These are phyloP conservation scores for Tricholoma sp. DNA, from an alignment of 768 basidiomycete species.

Conservation along the genomic window DNA sequence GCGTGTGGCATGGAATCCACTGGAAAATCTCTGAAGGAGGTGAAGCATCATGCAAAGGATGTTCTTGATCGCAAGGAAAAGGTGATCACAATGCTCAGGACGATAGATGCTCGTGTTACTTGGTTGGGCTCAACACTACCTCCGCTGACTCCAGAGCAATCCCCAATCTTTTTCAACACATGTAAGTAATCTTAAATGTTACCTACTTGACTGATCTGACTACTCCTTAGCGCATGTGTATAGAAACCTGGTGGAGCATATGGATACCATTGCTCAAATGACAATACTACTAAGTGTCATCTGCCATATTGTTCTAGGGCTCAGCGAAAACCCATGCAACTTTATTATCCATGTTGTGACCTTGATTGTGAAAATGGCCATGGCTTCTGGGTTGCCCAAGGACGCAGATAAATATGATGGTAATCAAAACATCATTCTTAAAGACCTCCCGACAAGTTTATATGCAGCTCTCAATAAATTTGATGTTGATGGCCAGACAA, in stretches of 20 bases:
- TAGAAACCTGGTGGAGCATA: background rate
- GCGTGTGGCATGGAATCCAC: background rate
- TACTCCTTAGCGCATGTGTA: background rate
- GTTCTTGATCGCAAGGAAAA: background rate
- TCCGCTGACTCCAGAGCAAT: background rate
- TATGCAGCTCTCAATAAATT: background rate
- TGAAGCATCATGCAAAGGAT: background rate
- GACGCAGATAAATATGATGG: background rate
- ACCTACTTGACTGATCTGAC: background rate
- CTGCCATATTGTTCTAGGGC: background rate
- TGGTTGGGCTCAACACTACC: background rate
- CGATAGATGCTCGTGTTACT: background rate
- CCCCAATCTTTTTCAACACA: background rate
- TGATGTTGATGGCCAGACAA: constrained; percentile 9
- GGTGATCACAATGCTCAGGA: background rate
- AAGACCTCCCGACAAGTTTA: constrained; percentile 10
- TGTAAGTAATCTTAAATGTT: background rate
- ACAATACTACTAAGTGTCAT: background rate
- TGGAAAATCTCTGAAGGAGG: background rate
- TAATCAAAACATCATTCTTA: constrained; percentile 4
- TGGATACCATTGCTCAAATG: background rate
- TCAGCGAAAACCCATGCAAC: background rate
- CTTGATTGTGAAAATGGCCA: background rate
- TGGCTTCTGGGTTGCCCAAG: background rate
- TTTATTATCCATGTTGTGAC: background rate